A percentile compares a stretch with the other conserved stretches of the same genome.
phyloP scores from a whole-genome alignment of 495 filamentous ascomycete species.

The Recurvomyces mirabilis region DNA sequence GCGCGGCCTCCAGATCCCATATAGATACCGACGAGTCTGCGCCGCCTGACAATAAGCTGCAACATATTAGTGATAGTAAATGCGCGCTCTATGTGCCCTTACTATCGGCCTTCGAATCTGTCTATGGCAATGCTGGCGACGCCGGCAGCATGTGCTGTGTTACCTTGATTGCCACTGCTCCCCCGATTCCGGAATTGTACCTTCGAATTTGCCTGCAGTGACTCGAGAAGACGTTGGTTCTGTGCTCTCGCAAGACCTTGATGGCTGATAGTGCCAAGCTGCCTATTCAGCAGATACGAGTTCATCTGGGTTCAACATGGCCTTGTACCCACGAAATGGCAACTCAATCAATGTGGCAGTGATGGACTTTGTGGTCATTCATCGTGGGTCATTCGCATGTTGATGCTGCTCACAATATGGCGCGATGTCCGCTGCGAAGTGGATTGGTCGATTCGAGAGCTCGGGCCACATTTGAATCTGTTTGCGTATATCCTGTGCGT shows the following conservation, averaged over 20 bases:
- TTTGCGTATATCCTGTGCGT: no score
- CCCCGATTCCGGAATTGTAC: slow-evolving; percentile 64
- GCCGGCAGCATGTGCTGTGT: slow-evolving; percentile 67
- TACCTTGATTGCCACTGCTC: no score
- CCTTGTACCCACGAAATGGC: no score
- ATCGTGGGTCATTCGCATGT: no score
- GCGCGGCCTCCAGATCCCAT: slow-evolving; percentile 62
- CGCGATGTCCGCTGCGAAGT: no score
- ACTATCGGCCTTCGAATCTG: slow-evolving; percentile 66
- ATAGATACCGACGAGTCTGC: slow-evolving; percentile 66
- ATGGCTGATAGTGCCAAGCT: slow-evolving; percentile 50
- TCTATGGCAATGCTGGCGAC: slow-evolving; percentile 68
- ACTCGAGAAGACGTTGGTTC: slow-evolving; percentile 46
- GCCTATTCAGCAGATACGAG: slow-evolving; percentile 61
- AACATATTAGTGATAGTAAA: slow-evolving; percentile 15
- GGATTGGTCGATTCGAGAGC: no score
- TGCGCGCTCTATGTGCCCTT: neutral
- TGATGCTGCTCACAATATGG: no score
- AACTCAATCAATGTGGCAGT: no score
- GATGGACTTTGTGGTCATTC: no score
- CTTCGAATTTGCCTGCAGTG: slow-evolving; percentile 49
- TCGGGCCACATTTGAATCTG: no score
- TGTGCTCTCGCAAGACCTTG: slow-evolving; percentile 52
- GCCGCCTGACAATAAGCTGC: slow-evolving; percentile 70
- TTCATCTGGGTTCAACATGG: no score